Conservation (phyloP, 179 eudicot genomes). For the Sideroxylon spinosum region DNA sequence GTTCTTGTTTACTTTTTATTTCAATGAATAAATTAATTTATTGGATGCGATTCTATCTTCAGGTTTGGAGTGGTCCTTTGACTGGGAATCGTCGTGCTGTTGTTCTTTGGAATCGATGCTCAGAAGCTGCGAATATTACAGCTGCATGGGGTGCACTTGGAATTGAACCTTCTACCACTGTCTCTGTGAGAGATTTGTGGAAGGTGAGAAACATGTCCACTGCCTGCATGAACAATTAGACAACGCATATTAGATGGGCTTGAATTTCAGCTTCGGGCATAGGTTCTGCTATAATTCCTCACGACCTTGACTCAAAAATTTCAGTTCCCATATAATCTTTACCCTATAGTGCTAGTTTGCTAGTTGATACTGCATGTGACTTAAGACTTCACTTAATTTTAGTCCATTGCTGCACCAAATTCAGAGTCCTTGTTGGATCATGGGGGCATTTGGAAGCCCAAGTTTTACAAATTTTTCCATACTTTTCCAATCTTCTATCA, state of each 20-base stretch:
- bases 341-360: neutral
- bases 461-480: too few relatives aligned
- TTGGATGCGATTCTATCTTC: neutral
- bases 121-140: conserved; percentile 36
- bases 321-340: too few relatives aligned
- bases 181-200: conserved; percentile 59
- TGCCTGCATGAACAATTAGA: neutral
- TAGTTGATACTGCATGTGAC: neutral
- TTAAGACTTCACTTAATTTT: neutral
- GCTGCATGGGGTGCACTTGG: conserved; percentile 54
- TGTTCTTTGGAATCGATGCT: conserved; percentile 64
- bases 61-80: conserved; percentile 77
- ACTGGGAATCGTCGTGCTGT: conserved; percentile 48
- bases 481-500: too few relatives aligned
- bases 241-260: neutral
- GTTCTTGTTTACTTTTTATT: neutral
- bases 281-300: too few relatives aligned
- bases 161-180: conserved; percentile 44
- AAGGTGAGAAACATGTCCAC: conserved; percentile 33
- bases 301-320: too few relatives aligned
- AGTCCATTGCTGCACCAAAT: neutral
- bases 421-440: neutral
- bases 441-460: too few relatives aligned
- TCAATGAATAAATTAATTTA: neutral
- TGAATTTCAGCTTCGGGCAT: too few relatives aligned